A percentile compares a stretch with the other conserved stretches of the same genome.
phyloP scores from a whole-genome alignment of 169 alveolate genomes.

The Babesia bigemina region DNA sequence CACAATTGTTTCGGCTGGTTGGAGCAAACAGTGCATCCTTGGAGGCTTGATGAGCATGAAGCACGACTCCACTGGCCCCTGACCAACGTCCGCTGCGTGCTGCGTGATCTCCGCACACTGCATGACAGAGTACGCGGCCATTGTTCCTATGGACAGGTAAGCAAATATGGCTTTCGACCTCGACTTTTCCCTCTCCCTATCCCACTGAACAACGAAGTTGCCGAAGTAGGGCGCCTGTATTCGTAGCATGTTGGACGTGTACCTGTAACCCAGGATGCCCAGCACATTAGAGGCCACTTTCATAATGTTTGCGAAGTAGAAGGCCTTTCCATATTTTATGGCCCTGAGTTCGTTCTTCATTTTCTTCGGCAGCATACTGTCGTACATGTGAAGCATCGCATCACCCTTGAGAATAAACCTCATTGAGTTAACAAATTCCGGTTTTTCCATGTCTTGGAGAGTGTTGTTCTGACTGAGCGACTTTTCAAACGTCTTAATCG shows the following conservation, averaged over 20 bases:
- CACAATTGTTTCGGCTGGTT: constrained; percentile 59
- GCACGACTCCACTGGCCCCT: constrained; percentile 74
- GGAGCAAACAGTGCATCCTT: constrained; percentile 58
- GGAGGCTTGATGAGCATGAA: constrained; percentile 70
- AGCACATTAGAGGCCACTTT: constrained; percentile 70
- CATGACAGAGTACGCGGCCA: constrained; percentile 75
- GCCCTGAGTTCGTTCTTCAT: constrained; percentile 76
- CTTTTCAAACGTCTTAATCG: constrained; percentile 73
- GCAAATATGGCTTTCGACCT: constrained; percentile 66
- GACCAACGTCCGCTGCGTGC: constrained; percentile 78
- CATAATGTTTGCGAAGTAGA: constrained; percentile 73
- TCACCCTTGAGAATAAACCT: constrained; percentile 79
- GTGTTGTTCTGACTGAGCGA: constrained; percentile 66
- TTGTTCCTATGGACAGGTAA: constrained; percentile 74
- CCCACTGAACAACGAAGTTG: constrained; percentile 76
- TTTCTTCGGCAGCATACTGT: constrained; percentile 73
- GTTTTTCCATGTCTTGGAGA: constrained; percentile 69
- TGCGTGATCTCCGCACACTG: constrained; percentile 78
- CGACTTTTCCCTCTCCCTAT: constrained; percentile 69
- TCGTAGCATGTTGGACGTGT: constrained; percentile 70
- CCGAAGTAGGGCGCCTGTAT: constrained; percentile 83
- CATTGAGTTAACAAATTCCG: constrained; percentile 71
- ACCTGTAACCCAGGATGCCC: constrained; percentile 67
- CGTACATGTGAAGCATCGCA: constrained; percentile 74
- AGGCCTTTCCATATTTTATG: constrained; percentile 77